Evolutionary conservation across 768 basidiomycete species (phyloP).

Genomic region (Rhodotorula paludigena): DNA sequence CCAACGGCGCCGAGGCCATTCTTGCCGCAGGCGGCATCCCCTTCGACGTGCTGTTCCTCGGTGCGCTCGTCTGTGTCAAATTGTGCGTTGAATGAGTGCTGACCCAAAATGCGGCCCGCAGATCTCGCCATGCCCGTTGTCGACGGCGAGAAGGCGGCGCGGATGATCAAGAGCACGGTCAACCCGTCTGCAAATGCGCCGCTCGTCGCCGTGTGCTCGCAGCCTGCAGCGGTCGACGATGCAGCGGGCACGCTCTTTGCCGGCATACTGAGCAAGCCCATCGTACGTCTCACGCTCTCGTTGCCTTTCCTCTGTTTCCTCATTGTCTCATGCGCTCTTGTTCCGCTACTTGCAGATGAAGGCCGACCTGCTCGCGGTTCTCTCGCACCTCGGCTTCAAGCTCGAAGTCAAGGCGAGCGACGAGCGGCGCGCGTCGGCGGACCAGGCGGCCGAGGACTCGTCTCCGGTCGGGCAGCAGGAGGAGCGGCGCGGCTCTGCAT

Average conservation of each 20-base stretch:
- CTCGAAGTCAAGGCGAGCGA: conserved; percentile 33
- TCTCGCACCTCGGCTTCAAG: conserved; percentile 38
- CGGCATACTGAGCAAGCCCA: conserved; percentile 35
- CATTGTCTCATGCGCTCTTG: neutral
- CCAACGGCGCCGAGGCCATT: conserved; percentile 93
- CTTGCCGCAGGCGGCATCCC: conserved; percentile 91
- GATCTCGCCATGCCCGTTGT: conserved; percentile 52
- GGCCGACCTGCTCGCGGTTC: conserved; percentile 36
- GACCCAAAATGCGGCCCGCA: too few relatives aligned
- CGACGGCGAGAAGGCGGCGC: conserved; percentile 91
- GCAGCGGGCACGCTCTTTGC: conserved; percentile 41
- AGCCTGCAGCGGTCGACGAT: conserved; percentile 34
- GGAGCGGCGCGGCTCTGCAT: neutral
- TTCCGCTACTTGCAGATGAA: conserved; percentile 27
- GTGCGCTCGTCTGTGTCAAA: neutral
- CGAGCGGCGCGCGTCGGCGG: conserved; percentile 2
- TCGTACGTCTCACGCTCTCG: too few relatives aligned
- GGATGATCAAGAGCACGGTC: conserved; percentile 94
- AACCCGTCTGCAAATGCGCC: conserved; percentile 91
- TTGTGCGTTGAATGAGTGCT: too few relatives aligned
- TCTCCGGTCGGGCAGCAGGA: neutral
- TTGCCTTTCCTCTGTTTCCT: too few relatives aligned
- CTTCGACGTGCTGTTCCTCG: conserved; percentile 41
- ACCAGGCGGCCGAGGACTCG: neutral
- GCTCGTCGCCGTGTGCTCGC: conserved; percentile 69